Percentiles rank a stretch among this genome's conserved stretches.
Evolutionary conservation across 148 eudicot species (phyloP).

Genomic region (Rhododendron simsii): DNA sequence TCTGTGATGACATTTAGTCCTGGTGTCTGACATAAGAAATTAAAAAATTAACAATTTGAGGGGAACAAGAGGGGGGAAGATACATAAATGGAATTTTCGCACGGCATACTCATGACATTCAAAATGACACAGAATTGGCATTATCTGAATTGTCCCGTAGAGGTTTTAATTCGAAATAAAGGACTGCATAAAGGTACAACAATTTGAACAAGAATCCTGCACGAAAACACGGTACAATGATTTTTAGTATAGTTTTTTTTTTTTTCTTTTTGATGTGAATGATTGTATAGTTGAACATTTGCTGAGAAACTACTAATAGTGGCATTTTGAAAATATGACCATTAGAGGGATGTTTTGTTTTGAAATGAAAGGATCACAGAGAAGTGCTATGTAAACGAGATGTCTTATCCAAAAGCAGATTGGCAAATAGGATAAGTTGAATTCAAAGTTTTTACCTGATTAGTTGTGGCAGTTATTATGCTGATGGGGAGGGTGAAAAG

Average conservation of each 20-base stretch:
- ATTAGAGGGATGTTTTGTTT: neutral
- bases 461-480: slow-evolving; percentile 51
- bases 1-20: slow-evolving; percentile 52
- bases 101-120: neutral
- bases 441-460: slow-evolving; percentile 23
- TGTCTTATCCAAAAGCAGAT: neutral
- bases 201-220: neutral
- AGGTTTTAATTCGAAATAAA: too few relatives aligned
- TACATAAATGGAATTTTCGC: neutral
- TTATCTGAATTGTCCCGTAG: too few relatives aligned
- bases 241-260: too few relatives aligned
- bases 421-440: neutral
- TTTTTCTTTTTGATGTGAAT: too few relatives aligned
- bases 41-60: neutral
- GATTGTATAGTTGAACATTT: neutral
- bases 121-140: too few relatives aligned
- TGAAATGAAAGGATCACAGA: neutral
- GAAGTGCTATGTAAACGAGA: neutral
- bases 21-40: slow-evolving; percentile 27
- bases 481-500: slow-evolving; percentile 48
- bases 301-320: too few relatives aligned
- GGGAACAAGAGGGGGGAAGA: neutral
- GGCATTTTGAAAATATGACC: neutral
- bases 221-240: neutral
- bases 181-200: neutral